Conservation (phyloP, 2,329 filamentous ascomycete species). For the Alternaria brassicae region DNA sequence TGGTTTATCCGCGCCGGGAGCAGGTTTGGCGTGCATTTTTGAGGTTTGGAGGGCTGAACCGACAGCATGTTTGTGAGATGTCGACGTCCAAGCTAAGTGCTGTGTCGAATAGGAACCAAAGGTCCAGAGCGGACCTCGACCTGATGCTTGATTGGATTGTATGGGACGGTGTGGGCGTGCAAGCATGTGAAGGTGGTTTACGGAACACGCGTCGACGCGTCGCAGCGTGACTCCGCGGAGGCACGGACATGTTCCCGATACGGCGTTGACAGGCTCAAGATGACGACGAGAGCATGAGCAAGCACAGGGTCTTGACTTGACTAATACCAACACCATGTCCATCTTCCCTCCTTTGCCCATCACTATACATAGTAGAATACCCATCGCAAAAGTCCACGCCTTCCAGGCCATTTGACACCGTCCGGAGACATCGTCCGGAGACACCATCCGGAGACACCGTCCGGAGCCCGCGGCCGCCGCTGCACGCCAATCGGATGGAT, state of each 20-base stretch:
- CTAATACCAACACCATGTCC: not conserved
- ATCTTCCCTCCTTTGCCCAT: not conserved
- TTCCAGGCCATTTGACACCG: not conserved
- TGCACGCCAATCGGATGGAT: not conserved
- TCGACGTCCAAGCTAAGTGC: not conserved
- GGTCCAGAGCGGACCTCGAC: too few species aligned
- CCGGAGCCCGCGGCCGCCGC: conserved; percentile 7
- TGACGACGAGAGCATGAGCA: conserved; percentile 6
- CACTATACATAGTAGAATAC: not conserved
- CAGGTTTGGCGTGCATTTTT: conserved; percentile 69
- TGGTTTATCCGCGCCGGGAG: conserved; percentile 83
- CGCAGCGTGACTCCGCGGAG: conserved; percentile 20
- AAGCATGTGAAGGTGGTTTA: conserved; percentile 2
- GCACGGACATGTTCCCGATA: not conserved
- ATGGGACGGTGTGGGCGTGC: not conserved
- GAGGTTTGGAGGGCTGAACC: conserved; percentile 44
- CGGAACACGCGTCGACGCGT: conserved; percentile 26
- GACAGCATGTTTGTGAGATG: conserved; percentile 52
- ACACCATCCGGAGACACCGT: too few species aligned
- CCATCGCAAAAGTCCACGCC: not conserved
- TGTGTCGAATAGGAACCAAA: too few species aligned
- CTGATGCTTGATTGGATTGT: not conserved
- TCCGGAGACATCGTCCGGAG: too few species aligned
- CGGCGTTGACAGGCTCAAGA: conserved; percentile 4
- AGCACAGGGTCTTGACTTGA: not conserved